phyloP scores from a whole-genome alignment of 1,284 basidiomycete species.

The Leucoagaricus sp. region DNA sequence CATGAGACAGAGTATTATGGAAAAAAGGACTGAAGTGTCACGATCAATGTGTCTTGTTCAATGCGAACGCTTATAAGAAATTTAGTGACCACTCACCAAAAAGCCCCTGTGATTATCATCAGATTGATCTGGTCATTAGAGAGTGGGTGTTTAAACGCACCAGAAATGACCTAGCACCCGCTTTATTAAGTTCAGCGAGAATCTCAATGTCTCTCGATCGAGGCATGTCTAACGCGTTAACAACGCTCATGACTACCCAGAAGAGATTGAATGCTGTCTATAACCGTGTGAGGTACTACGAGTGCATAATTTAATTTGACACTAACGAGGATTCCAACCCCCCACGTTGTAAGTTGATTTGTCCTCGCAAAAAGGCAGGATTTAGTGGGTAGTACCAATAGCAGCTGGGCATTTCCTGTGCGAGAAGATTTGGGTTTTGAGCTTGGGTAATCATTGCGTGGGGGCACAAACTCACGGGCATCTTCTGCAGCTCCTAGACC shows the following conservation, averaged over 20 bases:
- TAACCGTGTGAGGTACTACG: too few species aligned
- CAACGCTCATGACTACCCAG: neutral
- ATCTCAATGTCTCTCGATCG: slow-evolving; percentile 2
- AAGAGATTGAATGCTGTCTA: slow-evolving; percentile 9
- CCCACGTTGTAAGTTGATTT: too few species aligned
- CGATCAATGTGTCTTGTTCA: neutral
- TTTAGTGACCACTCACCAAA: slow-evolving; percentile 7
- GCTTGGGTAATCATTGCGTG: too few species aligned
- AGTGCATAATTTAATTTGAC: too few species aligned
- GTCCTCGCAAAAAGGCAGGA: too few species aligned
- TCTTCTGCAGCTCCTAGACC: neutral
- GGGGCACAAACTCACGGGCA: too few species aligned
- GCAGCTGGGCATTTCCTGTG: too few species aligned
- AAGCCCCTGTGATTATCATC: neutral
- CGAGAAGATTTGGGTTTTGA: too few species aligned
- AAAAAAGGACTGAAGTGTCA: neutral
- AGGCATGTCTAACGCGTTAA: slow-evolving; percentile 6
- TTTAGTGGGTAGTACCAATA: too few species aligned
- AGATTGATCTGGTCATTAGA: neutral
- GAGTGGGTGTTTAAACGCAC: neutral
- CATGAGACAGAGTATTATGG: slow-evolving; percentile 3
- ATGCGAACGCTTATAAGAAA: neutral
- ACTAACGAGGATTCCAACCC: too few species aligned
- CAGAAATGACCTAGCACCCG: slow-evolving; percentile 6
- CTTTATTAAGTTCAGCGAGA: slow-evolving; percentile 1